Evolutionary conservation across 176 grass and related monocot genomes (phyloP), one percentile per base, ranked within the genome.

Genomic region (Elaeis guineensis): DNA sequence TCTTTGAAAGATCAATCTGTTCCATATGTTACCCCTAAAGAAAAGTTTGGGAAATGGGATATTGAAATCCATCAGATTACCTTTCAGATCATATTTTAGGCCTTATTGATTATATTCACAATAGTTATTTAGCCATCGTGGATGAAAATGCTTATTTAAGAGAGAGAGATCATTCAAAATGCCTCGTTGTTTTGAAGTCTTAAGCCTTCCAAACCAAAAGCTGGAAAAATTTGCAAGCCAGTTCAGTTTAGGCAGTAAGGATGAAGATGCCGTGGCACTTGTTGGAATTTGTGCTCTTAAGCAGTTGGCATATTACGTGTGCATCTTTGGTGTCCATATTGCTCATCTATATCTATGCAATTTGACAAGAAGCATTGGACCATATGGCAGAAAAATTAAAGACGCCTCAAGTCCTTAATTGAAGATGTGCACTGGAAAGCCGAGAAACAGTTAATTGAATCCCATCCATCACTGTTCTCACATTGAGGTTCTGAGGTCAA

Each of bases 241-340:
- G n/a, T 50, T 28, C 21, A 35, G 67, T 73, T 62, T 18, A 82
- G 29, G 52, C 25, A 64, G 70, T 19, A 61, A 60, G 72, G 1
- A 69, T n/a, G 66, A 78, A 70, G 75, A 79, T 66, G 63, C 65
- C 50, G 70, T 76, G 78, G 78, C 64, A 59, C 75, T 82, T 58
- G 66, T 82, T 66, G 63, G 70, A 66, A 20, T 90, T 5, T 90
- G 82, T 79, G 82, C 58, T 72, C 29, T n/a, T 17, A 90, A 85
- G 52, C 78, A 90, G 72, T 60, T 82, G 59, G 71, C 86, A 66
- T 85, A 90, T 73, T 85, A 82, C 64, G 73, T 90, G 74, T 90
- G 82, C 67, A 82, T 90, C 63, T 85, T 82, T 79, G 82, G 82
- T 76, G 61, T 90, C 51, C 78, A 90, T 79, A 64, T 63, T 66